Conservation (phyloP, 345 rosid genomes). For the Anacardium occidentale region DNA sequence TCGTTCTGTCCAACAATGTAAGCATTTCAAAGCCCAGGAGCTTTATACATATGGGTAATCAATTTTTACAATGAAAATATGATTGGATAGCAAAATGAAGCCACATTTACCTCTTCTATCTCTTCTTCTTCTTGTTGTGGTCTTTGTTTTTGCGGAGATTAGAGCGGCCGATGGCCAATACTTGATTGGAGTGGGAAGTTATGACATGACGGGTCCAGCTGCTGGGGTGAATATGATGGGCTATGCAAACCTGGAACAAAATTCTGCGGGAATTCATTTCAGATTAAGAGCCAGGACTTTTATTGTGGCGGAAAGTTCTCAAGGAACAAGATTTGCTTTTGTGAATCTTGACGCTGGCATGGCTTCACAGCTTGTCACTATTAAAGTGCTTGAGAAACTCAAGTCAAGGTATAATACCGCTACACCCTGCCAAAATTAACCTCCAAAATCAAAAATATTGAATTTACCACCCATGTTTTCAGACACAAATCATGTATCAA, state of each 20-base stretch:
- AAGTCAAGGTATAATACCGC: constrained; percentile 31
- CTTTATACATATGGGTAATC: constrained; percentile 7
- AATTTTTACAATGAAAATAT: not conserved
- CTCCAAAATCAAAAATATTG: no score
- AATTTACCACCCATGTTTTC: no score
- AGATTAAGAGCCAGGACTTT: constrained; percentile 54
- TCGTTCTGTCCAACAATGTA: not conserved
- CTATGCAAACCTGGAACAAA: constrained; percentile 52
- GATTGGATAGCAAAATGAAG: not conserved
- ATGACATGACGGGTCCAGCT: constrained; percentile 62
- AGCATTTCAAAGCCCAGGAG: not conserved
- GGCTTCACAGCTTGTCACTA: constrained; percentile 63
- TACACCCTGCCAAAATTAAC: not conserved
- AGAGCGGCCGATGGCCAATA: constrained; percentile 26
- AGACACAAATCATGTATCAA: no score
- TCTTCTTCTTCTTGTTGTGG: not conserved
- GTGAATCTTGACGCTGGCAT: constrained; percentile 60
- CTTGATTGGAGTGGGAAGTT: constrained; percentile 56
- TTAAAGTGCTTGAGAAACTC: constrained; percentile 43
- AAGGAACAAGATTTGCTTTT: constrained; percentile 51
- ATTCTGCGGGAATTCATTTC: constrained; percentile 55
- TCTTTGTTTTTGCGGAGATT: constrained; percentile 1
- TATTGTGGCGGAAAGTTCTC: constrained; percentile 40
- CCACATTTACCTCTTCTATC: not conserved
- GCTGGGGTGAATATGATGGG: constrained; percentile 64